Evolutionary conservation across 225 moss, liverwort and hornwort genomes (phyloP), one percentile per base, ranked within the genome.

Genomic region (Pseudisothecium myosuroides): DNA sequence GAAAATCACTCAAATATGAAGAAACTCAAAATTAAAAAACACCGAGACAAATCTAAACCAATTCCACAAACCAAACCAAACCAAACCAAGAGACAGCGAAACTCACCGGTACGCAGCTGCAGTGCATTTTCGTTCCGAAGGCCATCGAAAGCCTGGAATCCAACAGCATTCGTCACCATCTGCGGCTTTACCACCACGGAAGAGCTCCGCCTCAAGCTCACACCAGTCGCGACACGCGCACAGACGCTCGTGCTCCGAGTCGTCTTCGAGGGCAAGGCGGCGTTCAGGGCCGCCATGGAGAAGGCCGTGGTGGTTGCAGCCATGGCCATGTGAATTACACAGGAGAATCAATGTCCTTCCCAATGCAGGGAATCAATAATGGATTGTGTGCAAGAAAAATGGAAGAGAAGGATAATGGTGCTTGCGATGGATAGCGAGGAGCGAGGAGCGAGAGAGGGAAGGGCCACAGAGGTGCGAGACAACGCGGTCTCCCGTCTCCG

Each of bases 261-360:
- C 26, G 81, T 71, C 41, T 62, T 83, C 55, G 90, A 58, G 8
- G 94, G 94, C 91, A 94, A 50, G 80, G 93, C 93, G 69, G 92
- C 92, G 39, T 86, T 85, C 76, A 94, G 86, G 23, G 94, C 64
- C 88, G 91, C 94, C 93, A 94, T 92, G 82, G 92, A 94, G 89
- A 94, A 94, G 82, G 92, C 87, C 24, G 92, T 76, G 26, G 92
- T 87, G 39, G 87, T 79, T 56, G 90, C 93, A 87, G 91, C 94
- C 92, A 93, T 91, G 83, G 90, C 90, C 91, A 90, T 87, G 47
- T 58, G 87, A 83, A 69, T 41, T 19, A 59, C 69, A 83, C 86
- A 26, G 76, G 27, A n/a, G 55, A 73, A 41, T 62, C 39, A 82
- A 78, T n/a, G 32, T 55, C 22, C 73, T 65, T 82, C 61, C 27